phyloP scores from a whole-genome alignment of 768 basidiomycete genomes.

The Lactarius sp. region DNA sequence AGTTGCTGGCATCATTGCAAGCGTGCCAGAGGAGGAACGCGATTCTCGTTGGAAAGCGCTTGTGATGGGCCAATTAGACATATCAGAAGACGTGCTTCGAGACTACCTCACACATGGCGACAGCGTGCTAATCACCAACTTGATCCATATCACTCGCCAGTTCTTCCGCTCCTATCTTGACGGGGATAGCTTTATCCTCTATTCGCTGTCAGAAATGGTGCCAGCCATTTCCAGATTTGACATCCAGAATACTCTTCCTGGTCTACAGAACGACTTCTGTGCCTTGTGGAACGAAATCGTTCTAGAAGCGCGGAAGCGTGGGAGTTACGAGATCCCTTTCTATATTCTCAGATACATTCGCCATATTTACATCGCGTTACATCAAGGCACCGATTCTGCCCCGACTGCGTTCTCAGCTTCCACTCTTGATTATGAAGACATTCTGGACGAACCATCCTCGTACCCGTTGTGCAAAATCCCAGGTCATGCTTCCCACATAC shows the following conservation, averaged over 20 bases:
- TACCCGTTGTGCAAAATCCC: too few species aligned
- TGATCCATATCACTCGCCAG: neutral
- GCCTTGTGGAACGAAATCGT: conserved; percentile 3
- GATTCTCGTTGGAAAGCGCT: conserved; percentile 10
- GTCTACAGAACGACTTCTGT: conserved; percentile 3
- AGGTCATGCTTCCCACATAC: too few species aligned
- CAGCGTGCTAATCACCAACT: conserved; percentile 5
- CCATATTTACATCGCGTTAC: too few species aligned
- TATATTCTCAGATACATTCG: too few species aligned
- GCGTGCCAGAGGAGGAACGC: neutral
- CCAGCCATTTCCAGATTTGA: neutral
- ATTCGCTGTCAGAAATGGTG: neutral
- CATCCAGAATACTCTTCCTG: neutral
- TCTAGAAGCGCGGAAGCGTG: too few species aligned
- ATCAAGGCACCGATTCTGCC: too few species aligned
- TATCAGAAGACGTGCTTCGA: neutral
- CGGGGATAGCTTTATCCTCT: neutral
- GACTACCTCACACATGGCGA: neutral
- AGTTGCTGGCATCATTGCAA: neutral
- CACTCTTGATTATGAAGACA: too few species aligned
- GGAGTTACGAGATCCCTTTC: too few species aligned
- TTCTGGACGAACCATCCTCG: too few species aligned
- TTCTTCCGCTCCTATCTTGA: too few species aligned
- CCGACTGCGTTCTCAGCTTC: too few species aligned
- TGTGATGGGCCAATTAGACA: neutral